Percentiles rank a stretch among this genome's conserved stretches.
Conservation (phyloP, 805 yeast genomes). For the Lachancea fermentati region DNA sequence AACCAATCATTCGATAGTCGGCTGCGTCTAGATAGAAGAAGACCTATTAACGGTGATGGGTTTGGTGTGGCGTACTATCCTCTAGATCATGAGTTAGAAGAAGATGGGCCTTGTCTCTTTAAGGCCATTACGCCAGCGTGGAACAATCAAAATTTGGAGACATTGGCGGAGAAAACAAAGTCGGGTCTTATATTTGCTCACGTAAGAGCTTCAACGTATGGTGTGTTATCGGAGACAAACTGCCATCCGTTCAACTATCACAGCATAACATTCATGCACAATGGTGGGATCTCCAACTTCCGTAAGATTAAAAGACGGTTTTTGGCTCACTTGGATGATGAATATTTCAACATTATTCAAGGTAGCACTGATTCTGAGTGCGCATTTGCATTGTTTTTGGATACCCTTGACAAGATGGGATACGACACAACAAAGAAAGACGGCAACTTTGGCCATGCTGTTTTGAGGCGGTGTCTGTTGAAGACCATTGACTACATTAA, state of each 20-base stretch:
- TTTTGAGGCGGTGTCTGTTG: conserved; percentile 61
- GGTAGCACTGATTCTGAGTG: conserved; percentile 97
- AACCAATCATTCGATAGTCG: conserved; percentile 93
- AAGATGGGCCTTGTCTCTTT: conserved; percentile 81
- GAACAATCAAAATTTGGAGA: conserved; percentile 88
- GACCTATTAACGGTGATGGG: conserved; percentile 97
- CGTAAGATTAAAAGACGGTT: conserved; percentile 64
- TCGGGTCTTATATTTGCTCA: conserved; percentile 86
- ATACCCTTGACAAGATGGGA: conserved; percentile 71
- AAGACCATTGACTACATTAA: conserved; percentile 71
- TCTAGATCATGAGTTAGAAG: conserved; percentile 46
- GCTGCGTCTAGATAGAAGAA: conserved; percentile 73
- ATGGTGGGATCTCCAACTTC: conserved; percentile 83
- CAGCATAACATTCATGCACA: conserved; percentile 92
- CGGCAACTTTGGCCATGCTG: conserved; percentile 47
- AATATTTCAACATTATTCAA: conserved; percentile 73
- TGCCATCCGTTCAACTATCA: conserved; percentile 95
- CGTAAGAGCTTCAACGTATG: conserved; percentile 93
- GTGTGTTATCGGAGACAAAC: conserved; percentile 88
- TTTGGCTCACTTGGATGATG: conserved; percentile 68
- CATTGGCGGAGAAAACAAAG: conserved; percentile 82
- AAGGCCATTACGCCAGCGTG: conserved; percentile 97
- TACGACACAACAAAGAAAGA: conserved; percentile 51
- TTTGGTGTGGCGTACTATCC: conserved; percentile 95
- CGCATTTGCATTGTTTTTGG: conserved; percentile 82